These are phyloP conservation scores for Leccinum truebloodii DNA, from an alignment of 768 basidiomycete species.

Conservation along the genomic window DNA sequence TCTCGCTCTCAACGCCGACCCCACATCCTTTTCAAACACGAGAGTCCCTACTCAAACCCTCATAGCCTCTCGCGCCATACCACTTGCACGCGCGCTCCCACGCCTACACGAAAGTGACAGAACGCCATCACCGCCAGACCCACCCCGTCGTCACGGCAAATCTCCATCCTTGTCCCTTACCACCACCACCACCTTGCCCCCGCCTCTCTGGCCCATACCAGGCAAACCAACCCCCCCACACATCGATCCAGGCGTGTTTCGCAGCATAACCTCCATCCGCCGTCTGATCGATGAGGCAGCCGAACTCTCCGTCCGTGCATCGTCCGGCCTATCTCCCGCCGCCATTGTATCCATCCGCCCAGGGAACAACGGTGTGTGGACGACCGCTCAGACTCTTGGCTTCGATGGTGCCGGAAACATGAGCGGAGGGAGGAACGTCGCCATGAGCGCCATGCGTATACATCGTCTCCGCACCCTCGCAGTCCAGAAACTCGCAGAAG, in stretches of 20 bases:
- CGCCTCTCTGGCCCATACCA: slow-evolving; percentile 55
- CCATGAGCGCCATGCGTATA: slow-evolving; percentile 84
- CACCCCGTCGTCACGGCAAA: slow-evolving; percentile 39
- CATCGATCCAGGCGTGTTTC: slow-evolving; percentile 87
- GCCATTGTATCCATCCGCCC: slow-evolving; percentile 68
- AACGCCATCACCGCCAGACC: slow-evolving; percentile 43
- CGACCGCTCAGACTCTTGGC: slow-evolving; percentile 60
- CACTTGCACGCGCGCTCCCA: slow-evolving; percentile 22
- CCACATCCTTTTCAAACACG: slow-evolving; percentile 54
- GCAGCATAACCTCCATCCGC: slow-evolving; percentile 71
- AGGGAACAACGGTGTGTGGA: slow-evolving; percentile 52
- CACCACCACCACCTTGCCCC: slow-evolving; percentile 32
- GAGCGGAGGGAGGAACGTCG: slow-evolving; percentile 66
- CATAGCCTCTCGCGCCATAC: slow-evolving; percentile 28
- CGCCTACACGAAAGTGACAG: slow-evolving; percentile 43
- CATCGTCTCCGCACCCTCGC: slow-evolving; percentile 80
- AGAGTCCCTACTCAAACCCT: slow-evolving; percentile 44
- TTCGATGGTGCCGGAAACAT: slow-evolving; percentile 56
- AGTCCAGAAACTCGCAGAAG: slow-evolving; percentile 83
- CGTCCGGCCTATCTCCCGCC: slow-evolving; percentile 78
- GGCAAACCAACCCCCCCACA: slow-evolving; percentile 80
- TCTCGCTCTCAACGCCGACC: slow-evolving; percentile 75
- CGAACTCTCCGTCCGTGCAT: slow-evolving; percentile 84
- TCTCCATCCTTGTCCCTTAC: slow-evolving; percentile 31
- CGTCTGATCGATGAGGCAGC: slow-evolving; percentile 87